Evolutionary conservation across 148 eudicot genomes (phyloP).

Genomic region (Vaccinium macrocarpon): DNA sequence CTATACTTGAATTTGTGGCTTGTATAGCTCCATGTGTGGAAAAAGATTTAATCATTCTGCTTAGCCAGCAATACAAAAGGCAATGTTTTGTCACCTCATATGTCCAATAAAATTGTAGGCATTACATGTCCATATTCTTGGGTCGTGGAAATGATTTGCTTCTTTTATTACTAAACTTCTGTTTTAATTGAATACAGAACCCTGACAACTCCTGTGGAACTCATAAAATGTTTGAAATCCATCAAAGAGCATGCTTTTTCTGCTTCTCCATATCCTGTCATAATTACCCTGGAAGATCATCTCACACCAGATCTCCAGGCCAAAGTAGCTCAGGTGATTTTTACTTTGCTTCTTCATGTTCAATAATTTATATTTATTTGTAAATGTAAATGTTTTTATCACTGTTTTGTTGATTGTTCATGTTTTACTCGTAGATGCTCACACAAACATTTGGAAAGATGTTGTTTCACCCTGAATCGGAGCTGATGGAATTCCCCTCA

Average conservation of each 20-base stretch:
- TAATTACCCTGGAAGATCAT: constrained; percentile 92
- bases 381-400: neutral
- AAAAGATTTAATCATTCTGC: neutral
- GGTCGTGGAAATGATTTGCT: neutral
- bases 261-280: constrained; percentile 74
- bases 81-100: neutral
- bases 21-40: neutral
- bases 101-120: neutral
- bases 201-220: constrained; percentile 76
- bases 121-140: neutral
- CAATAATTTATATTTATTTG: neutral
- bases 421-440: constrained; percentile 52
- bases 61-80: neutral
- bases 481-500: constrained; percentile 65
- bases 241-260: constrained; percentile 76
- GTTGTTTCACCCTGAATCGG: constrained; percentile 55
- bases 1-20: neutral
- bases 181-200: constrained; percentile 44
- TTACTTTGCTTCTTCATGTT: neutral
- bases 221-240: constrained; percentile 62
- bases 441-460: constrained; percentile 64
- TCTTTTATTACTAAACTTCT: neutral
- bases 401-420: neutral
- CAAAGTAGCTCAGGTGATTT: constrained; percentile 73
- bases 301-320: constrained; percentile 79